Evolutionary conservation across 1,139 yeast genomes (phyloP).

Genomic region (Kodamaea ohmeri): DNA sequence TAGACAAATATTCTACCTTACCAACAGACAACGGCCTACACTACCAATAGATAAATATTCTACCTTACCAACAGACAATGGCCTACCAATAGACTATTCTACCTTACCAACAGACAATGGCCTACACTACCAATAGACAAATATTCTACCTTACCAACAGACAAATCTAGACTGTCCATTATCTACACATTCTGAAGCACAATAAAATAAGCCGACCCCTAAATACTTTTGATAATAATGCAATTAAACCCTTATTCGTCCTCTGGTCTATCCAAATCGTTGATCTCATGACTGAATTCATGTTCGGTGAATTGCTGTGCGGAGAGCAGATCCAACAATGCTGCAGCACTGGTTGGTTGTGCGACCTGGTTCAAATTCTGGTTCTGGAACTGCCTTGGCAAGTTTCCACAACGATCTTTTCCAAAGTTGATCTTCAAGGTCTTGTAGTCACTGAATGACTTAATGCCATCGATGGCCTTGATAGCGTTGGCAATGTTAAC

Average conservation of each 20-base stretch:
- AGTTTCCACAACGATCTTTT: constrained; percentile 88
- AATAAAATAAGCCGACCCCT: constrained; percentile 3
- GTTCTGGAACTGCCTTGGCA: constrained; percentile 54
- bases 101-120: too few relatives aligned
- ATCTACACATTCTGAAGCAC: neutral
- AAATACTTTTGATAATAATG: constrained; percentile 4
- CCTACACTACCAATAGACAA: too few relatives aligned
- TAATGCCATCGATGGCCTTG: constrained; percentile 67
- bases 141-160: too few relatives aligned
- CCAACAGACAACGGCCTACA: too few relatives aligned
- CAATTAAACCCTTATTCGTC: constrained; percentile 1
- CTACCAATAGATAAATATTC: too few relatives aligned
- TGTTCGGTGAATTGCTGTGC: constrained; percentile 28
- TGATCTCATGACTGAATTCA: constrained; percentile 17
- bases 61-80: too few relatives aligned
- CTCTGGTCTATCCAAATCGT: neutral
- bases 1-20: too few relatives aligned
- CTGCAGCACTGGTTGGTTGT: constrained; percentile 8
- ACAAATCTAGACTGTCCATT: neutral
- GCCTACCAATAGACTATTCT: too few relatives aligned
- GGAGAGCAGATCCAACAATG: constrained; percentile 16
- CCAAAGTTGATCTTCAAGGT: constrained; percentile 67
- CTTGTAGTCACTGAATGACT: constrained; percentile 40
- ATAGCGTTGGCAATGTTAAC: constrained; percentile 80
- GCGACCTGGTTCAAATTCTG: constrained; percentile 15